Evolutionary conservation across 441 rosid species (phyloP).

Genomic region (Erodium texanum): DNA sequence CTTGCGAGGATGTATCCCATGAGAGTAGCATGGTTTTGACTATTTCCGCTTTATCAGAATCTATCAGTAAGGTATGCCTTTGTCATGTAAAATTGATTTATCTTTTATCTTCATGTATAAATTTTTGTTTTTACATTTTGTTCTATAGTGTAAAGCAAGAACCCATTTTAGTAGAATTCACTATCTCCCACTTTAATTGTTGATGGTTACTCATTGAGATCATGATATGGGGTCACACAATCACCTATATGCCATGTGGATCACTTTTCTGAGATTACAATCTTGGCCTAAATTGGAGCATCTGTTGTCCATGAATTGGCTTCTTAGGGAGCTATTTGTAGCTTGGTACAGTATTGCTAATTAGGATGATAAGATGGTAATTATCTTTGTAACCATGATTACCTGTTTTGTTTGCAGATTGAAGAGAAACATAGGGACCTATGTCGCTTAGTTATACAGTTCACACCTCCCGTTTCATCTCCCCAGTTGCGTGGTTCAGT

Average conservation of each 20-base stretch:
- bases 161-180: neutral
- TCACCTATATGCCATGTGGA: neutral
- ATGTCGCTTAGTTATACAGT: slow-evolving; percentile 85
- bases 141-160: neutral
- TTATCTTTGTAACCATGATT: neutral
- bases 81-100: slow-evolving; percentile 5
- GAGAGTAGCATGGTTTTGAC: slow-evolving; percentile 83
- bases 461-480: slow-evolving; percentile 63
- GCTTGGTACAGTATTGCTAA: neutral
- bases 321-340: neutral
- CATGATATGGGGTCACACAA: neutral
- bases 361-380: neutral
- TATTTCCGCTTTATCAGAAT: slow-evolving; percentile 64
- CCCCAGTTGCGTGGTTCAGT: slow-evolving; percentile 89
- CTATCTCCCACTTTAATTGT: neutral
- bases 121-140: neutral
- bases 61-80: slow-evolving; percentile 62
- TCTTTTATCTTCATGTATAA: neutral
- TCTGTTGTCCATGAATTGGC: neutral
- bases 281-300: neutral
- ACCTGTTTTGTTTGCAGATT: slow-evolving; percentile 42
- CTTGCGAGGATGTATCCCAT: slow-evolving; percentile 65
- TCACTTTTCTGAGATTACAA: neutral
- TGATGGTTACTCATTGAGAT: neutral
- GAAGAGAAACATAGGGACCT: slow-evolving; percentile 94